These are phyloP conservation scores for Lepidium didymum DNA, from an alignment of 345 rosid species.

Conservation along the genomic window DNA sequence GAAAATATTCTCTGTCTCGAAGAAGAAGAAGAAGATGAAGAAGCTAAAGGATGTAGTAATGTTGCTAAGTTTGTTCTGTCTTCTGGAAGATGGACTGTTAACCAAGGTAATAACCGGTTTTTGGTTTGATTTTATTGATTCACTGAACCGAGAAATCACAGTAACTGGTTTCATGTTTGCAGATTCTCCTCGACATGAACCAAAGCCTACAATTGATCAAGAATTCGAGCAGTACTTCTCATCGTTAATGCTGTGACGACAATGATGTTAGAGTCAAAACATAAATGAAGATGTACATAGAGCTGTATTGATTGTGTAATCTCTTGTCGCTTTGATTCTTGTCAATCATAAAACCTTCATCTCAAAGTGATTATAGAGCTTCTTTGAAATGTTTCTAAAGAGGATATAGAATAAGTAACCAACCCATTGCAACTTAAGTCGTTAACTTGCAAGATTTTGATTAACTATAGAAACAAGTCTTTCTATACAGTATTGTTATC, in stretches of 20 bases:
- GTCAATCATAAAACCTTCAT: constrained; percentile 5
- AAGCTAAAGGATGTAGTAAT: constrained; percentile 26
- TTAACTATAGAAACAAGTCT: not conserved
- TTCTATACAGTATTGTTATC: not conserved
- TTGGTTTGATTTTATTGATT: not conserved
- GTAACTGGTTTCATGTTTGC: constrained; percentile 21
- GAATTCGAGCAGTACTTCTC: constrained; percentile 92
- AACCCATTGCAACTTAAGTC: not conserved
- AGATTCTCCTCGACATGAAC: constrained; percentile 35
- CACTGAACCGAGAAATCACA: not conserved
- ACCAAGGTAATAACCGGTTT: constrained; percentile 43
- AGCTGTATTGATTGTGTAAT: constrained; percentile 1
- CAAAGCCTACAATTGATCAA: constrained; percentile 78
- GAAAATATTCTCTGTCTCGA: constrained; percentile 31
- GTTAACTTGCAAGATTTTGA: not conserved
- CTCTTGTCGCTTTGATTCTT: constrained; percentile 9
- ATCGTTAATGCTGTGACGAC: constrained; percentile 55
- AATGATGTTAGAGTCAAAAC: constrained; percentile 7
- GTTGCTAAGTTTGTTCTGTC: constrained; percentile 42
- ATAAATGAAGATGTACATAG: constrained; percentile 12
- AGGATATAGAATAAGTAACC: not conserved
- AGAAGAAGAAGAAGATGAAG: constrained; percentile 10
- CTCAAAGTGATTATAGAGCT: constrained; percentile 5
- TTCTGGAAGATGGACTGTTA: constrained; percentile 60
- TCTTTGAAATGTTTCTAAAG: constrained; percentile 12